Conservation (phyloP, 805 yeast genomes). For the Myxozyma mucilagina region DNA sequence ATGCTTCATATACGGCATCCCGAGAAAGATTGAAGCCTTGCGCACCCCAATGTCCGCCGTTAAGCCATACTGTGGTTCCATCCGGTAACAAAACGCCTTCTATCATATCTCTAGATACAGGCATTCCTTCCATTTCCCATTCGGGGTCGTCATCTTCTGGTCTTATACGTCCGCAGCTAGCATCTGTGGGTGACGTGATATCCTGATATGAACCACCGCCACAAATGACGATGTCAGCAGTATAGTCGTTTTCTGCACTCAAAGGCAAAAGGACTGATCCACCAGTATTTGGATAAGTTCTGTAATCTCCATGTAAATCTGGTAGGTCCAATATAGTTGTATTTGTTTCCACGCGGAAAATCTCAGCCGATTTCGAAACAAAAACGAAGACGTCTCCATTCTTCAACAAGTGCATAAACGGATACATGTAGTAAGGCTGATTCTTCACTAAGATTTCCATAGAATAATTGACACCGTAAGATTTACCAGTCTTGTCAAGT, state of each 20-base stretch:
- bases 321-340: slow-evolving; percentile 16
- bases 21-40: slow-evolving; percentile 28
- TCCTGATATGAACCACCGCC: slow-evolving; percentile 31
- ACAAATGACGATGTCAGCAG: slow-evolving; percentile 25
- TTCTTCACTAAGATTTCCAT: slow-evolving; percentile 21
- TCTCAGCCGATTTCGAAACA: slow-evolving; percentile 22
- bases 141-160: slow-evolving; percentile 23
- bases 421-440: slow-evolving; percentile 32
- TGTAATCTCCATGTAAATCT: slow-evolving; percentile 26
- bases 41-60: slow-evolving; percentile 24
- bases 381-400: slow-evolving; percentile 22
- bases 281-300: slow-evolving; percentile 31
- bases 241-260: slow-evolving; percentile 11
- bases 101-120: slow-evolving; percentile 21
- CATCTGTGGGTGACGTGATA: slow-evolving; percentile 28
- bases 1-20: slow-evolving; percentile 22
- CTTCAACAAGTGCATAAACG: slow-evolving; percentile 22
- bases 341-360: slow-evolving; percentile 18
- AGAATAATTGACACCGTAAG: slow-evolving; percentile 18
- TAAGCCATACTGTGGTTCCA: slow-evolving; percentile 24
- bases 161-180: slow-evolving; percentile 26
- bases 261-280: slow-evolving; percentile 22
- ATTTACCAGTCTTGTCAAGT: slow-evolving; percentile 22
- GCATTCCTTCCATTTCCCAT: slow-evolving; percentile 30
- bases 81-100: slow-evolving; percentile 27